phyloP scores from a whole-genome alignment of 1,284 basidiomycete species.

The Caloboletus firmus region DNA sequence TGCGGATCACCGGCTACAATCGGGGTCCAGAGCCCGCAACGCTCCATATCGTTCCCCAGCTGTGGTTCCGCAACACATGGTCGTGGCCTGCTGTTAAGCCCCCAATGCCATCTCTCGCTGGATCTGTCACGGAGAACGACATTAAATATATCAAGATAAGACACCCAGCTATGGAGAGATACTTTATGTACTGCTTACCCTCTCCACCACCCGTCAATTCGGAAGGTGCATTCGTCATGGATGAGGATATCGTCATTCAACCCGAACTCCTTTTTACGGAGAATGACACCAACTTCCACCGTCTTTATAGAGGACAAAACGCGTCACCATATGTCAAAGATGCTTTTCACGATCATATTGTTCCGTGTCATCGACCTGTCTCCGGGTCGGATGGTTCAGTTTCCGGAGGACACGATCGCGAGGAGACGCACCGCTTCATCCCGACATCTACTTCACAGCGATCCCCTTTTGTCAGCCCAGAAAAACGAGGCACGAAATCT shows the following conservation, averaged over 20 bases:
- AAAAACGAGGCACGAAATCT: conserved; percentile 87
- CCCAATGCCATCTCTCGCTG: conserved; percentile 69
- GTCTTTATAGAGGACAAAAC: conserved; percentile 89
- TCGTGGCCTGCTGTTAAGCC: conserved; percentile 89
- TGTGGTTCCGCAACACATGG: conserved; percentile 99
- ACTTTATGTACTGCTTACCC: conserved; percentile 86
- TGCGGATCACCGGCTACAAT: conserved; percentile 96
- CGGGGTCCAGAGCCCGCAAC: conserved; percentile 95
- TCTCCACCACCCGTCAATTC: conserved; percentile 87
- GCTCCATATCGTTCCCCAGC: conserved; percentile 90
- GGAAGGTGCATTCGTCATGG: conserved; percentile 55
- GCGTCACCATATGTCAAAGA: conserved; percentile 88
- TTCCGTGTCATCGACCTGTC: conserved; percentile 73
- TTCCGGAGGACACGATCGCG: conserved; percentile 36
- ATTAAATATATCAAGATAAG: conserved; percentile 69
- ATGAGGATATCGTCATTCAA: conserved; percentile 70
- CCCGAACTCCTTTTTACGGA: conserved; percentile 91
- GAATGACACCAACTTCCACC: conserved; percentile 94
- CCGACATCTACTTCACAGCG: conserved; percentile 54
- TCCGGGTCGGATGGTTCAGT: conserved; percentile 34
- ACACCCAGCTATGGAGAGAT: conserved; percentile 74
- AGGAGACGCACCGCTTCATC: conserved; percentile 34
- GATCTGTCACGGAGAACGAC: conserved; percentile 51
- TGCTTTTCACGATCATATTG: conserved; percentile 98
- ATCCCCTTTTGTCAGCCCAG: conserved; percentile 78